phyloP scores from a whole-genome alignment of 1,284 basidiomycete genomes.

The Hemileia vastatrix region DNA sequence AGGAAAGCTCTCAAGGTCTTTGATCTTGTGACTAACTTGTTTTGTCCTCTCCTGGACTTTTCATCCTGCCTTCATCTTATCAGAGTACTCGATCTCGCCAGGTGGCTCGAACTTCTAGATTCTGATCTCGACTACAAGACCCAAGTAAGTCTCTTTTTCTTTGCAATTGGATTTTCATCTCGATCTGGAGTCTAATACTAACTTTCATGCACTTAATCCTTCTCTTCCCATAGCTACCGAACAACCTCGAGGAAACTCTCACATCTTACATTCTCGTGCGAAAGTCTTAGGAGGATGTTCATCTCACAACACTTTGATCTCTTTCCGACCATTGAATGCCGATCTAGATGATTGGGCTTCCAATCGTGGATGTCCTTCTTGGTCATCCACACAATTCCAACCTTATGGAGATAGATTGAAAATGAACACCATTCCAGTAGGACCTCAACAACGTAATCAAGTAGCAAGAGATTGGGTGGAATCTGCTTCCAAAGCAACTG shows the following conservation, averaged over 20 bases:
- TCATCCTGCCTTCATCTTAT: not conserved
- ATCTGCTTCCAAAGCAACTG: slow-evolving; percentile 34
- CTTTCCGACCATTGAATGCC: slow-evolving; percentile 44
- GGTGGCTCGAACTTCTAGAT: slow-evolving; percentile 44
- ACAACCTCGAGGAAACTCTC: slow-evolving; percentile 44
- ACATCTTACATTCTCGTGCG: slow-evolving; percentile 44
- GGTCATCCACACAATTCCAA: slow-evolving; percentile 36
- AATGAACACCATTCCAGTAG: slow-evolving; percentile 44
- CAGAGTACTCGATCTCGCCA: slow-evolving; percentile 40
- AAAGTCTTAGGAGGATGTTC: slow-evolving; percentile 44
- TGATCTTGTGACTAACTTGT: not conserved
- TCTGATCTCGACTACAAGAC: slow-evolving; percentile 45
- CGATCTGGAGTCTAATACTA: not conserved
- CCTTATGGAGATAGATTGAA: slow-evolving; percentile 43
- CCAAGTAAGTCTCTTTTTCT: slow-evolving; percentile 19
- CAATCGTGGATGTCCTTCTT: slow-evolving; percentile 38
- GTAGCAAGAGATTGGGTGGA: slow-evolving; percentile 43
- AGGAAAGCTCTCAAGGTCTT: not conserved
- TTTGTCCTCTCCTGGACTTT: slow-evolving; percentile 7
- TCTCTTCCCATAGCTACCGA: slow-evolving; percentile 32
- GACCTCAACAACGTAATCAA: slow-evolving; percentile 42
- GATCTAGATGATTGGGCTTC: slow-evolving; percentile 44
- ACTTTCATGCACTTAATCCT: too few relatives aligned
- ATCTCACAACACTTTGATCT: slow-evolving; percentile 46
- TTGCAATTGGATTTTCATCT: not conserved